Evolutionary conservation across 495 filamentous ascomycete genomes (phyloP).

Genomic region (Pyrenopolyporus hunteri): DNA sequence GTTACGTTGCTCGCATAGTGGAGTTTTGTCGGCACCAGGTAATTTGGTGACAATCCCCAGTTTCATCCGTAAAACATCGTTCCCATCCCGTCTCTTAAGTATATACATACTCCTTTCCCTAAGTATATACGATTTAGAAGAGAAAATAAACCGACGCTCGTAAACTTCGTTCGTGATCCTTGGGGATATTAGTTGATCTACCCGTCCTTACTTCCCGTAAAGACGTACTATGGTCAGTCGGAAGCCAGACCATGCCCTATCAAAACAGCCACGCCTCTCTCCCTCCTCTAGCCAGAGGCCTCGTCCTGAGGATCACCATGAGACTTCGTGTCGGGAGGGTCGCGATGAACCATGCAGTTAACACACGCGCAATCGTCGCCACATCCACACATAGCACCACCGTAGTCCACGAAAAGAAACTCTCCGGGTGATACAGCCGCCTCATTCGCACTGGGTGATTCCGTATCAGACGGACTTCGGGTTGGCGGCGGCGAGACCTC

Average conservation of each 20-base stretch:
- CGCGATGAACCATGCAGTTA: slow-evolving; percentile 53
- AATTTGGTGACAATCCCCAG: not conserved
- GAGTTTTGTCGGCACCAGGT: not conserved
- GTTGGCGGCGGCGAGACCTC: slow-evolving; percentile 36
- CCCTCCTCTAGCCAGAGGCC: slow-evolving; percentile 10
- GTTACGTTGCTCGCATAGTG: not conserved
- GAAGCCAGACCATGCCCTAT: not conserved
- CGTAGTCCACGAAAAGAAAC: slow-evolving; percentile 58
- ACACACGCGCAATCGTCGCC: slow-evolving; percentile 60
- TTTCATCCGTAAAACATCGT: not conserved
- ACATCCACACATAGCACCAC: slow-evolving; percentile 51
- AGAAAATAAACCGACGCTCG: not conserved
- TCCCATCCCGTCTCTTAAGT: not conserved
- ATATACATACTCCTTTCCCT: slow-evolving; percentile 4
- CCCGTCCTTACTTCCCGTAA: not conserved
- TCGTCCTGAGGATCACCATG: slow-evolving; percentile 9
- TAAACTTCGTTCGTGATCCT: slow-evolving; percentile 1
- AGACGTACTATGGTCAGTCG: not conserved
- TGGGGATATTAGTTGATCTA: slow-evolving; percentile 23
- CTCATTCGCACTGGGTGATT: slow-evolving; percentile 51
- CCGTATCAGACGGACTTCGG: slow-evolving; percentile 50
- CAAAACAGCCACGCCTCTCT: not conserved
- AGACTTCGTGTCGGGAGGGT: slow-evolving; percentile 1
- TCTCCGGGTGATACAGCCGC: slow-evolving; percentile 49
- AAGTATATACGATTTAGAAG: slow-evolving; percentile 16